A percentile compares a stretch with the other conserved stretches of the same genome.
Evolutionary conservation across 306 rosid species (phyloP).

Genomic region (Citrullus colocynthis): DNA sequence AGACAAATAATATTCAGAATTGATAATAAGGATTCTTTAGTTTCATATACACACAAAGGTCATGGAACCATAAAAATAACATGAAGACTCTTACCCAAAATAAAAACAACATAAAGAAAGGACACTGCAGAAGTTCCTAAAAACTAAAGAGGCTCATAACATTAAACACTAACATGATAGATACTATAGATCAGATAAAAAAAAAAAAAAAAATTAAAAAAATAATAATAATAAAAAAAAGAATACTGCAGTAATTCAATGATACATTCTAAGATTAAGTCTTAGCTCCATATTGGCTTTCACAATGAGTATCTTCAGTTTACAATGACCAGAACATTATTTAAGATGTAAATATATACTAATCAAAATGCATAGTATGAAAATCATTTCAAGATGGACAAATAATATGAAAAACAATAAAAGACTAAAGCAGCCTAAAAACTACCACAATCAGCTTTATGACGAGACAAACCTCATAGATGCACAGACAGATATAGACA

Average conservation of each 20-base stretch:
- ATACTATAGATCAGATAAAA: background rate
- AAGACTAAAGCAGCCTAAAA: background rate
- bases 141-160: background rate
- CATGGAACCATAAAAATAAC: background rate
- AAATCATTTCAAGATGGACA: background rate
- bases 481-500: background rate
- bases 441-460: background rate
- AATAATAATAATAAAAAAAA: background rate
- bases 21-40: background rate
- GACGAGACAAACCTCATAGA: background rate
- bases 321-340: background rate
- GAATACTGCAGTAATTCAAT: background rate
- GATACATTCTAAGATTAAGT: background rate
- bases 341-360: background rate
- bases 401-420: background rate
- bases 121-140: background rate
- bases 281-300: background rate
- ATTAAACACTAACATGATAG: background rate
- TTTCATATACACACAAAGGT: background rate
- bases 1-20: background rate
- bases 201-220: background rate
- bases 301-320: slow-evolving; percentile 1
- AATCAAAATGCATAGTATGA: background rate
- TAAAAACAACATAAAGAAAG: background rate
- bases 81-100: background rate